Evolutionary conservation across 108 stramenopile species (phyloP).

Genomic region (Chaetoceros tenuissimus): DNA sequence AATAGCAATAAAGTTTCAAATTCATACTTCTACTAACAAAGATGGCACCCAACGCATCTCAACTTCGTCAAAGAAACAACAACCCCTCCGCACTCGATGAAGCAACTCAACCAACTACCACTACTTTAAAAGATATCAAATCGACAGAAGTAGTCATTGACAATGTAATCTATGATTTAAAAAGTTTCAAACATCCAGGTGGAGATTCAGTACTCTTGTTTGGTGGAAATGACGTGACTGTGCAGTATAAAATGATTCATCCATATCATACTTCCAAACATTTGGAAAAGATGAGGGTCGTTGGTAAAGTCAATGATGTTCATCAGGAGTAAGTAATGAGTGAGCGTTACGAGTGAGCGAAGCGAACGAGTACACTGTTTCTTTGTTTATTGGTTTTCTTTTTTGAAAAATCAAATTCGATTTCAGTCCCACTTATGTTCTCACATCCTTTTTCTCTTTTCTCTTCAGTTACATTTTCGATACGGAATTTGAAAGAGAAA

Average conservation of each 20-base stretch:
- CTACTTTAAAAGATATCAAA: slow-evolving; percentile 22
- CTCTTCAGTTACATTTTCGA: slow-evolving; percentile 67
- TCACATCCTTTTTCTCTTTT: neutral
- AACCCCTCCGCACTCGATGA: neutral
- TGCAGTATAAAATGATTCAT: slow-evolving; percentile 88
- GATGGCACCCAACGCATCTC: slow-evolving; percentile 62
- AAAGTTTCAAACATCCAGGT: slow-evolving; percentile 75
- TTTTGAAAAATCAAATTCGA: neutral
- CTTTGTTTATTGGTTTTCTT: slow-evolving; percentile 1
- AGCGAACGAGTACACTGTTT: too few relatives aligned
- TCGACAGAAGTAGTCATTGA: slow-evolving; percentile 64
- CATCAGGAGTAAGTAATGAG: slow-evolving; percentile 51
- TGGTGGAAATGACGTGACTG: slow-evolving; percentile 86
- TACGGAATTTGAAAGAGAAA: slow-evolving; percentile 78
- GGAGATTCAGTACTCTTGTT: slow-evolving; percentile 73
- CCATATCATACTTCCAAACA: slow-evolving; percentile 81
- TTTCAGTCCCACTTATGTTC: neutral
- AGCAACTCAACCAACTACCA: neutral
- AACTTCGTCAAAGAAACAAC: neutral
- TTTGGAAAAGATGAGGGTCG: slow-evolving; percentile 81
- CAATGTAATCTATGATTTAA: slow-evolving; percentile 66
- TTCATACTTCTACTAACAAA: too few relatives aligned
- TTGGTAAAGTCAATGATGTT: slow-evolving; percentile 54
- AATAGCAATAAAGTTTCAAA: too few relatives aligned
- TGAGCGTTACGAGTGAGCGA: too few relatives aligned